phyloP scores from a whole-genome alignment of 2,329 filamentous ascomycete species.

The Fusarium stilboides region DNA sequence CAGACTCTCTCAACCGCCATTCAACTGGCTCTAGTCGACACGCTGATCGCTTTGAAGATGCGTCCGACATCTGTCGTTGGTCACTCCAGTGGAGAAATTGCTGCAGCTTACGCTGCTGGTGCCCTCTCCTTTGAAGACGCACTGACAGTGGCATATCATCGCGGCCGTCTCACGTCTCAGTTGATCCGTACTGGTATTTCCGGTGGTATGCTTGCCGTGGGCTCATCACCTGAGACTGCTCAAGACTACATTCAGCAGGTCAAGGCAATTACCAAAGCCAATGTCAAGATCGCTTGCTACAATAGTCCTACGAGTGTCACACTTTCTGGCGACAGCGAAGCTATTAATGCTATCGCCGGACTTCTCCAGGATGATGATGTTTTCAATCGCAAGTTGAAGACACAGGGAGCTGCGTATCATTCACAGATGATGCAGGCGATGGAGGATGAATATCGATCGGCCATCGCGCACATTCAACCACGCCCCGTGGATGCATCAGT shows the following conservation, averaged over 20 bases:
- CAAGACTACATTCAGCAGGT: conserved; percentile 6
- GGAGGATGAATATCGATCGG: not conserved
- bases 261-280: not conserved
- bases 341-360: not conserved
- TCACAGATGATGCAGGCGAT: conserved; percentile 16
- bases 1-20: no score
- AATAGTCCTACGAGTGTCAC: conserved; percentile 8
- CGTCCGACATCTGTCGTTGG: not conserved
- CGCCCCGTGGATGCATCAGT: not conserved
- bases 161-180: not conserved
- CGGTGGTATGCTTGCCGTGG: conserved; percentile 7
- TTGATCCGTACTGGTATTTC: conserved; percentile 6
- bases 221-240: conserved; percentile 1
- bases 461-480: no score
- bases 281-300: conserved; percentile 2
- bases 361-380: conserved; percentile 2
- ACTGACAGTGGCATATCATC: not conserved
- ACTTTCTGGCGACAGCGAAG: conserved; percentile 7
- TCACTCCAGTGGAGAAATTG: not conserved
- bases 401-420: conserved; percentile 18
- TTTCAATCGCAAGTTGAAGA: conserved; percentile 9
- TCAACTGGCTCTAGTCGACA: no score
- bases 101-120: not conserved
- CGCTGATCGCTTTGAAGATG: no score
- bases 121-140: not conserved